Conservation (phyloP, 2,329 filamentous ascomycete species). For the Aspergillus sp. region DNA sequence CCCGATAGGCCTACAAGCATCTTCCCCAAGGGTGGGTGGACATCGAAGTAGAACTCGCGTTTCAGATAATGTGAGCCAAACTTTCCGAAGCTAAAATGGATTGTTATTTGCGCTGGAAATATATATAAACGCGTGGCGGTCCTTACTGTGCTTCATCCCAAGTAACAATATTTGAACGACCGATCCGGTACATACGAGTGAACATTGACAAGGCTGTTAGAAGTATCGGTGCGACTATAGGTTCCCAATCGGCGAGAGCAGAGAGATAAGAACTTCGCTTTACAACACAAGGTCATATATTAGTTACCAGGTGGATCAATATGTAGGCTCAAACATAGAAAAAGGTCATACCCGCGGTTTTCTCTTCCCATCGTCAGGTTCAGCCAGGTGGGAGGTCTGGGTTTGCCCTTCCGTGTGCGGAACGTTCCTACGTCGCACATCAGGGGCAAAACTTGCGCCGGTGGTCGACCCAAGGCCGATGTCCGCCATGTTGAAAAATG, state of each 20-base stretch:
- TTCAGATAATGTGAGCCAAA: slow-evolving; percentile 99
- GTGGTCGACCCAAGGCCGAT: slow-evolving; percentile 35
- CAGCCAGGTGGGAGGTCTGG: slow-evolving; percentile 17
- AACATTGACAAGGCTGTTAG: slow-evolving; percentile 65
- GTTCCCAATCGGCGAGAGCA: slow-evolving; percentile 59
- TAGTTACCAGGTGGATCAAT: neutral
- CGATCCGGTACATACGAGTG: slow-evolving; percentile 68
- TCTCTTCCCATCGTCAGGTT: slow-evolving; percentile 36
- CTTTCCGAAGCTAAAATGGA: slow-evolving; percentile 57
- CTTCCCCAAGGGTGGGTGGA: slow-evolving; percentile 94
- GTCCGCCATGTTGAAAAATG: slow-evolving; percentile 29
- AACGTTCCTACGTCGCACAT: slow-evolving; percentile 46
- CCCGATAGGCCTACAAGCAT: slow-evolving; percentile 97
- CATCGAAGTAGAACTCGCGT: slow-evolving; percentile 98
- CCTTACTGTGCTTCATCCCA: slow-evolving; percentile 75
- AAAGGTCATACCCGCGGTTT: slow-evolving; percentile 33
- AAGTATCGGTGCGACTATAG: slow-evolving; percentile 62
- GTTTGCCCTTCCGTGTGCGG: slow-evolving; percentile 31
- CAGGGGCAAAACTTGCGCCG: slow-evolving; percentile 33
- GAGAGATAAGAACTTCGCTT: slow-evolving; percentile 39
- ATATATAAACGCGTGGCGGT: neutral
- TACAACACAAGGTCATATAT: neutral
- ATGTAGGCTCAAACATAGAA: neutral
- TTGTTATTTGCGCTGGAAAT: slow-evolving; percentile 3
- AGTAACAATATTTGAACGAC: slow-evolving; percentile 68